These are phyloP conservation scores for Globisporangium yorkense DNA, from an alignment of 352 stramenopile genomes.

Conservation along the genomic window DNA sequence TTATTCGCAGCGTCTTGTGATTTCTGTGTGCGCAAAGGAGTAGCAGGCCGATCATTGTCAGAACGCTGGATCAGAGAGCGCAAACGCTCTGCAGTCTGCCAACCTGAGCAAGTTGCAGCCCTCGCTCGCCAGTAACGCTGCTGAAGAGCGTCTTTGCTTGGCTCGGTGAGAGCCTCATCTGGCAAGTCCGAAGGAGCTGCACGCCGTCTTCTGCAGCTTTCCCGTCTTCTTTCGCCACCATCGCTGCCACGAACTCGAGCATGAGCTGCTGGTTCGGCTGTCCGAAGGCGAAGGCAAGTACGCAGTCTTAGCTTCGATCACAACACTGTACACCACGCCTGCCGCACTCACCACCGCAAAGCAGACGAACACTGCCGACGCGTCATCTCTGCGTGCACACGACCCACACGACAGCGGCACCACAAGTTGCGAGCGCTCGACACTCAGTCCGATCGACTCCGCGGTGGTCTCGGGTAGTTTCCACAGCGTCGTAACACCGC, in stretches of 20 bases:
- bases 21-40: constrained; percentile 19
- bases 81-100: background rate
- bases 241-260: constrained; percentile 36
- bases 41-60: too few relatives aligned
- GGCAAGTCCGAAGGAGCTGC: constrained; percentile 40
- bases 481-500: constrained; percentile 33
- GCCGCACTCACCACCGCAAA: constrained; percentile 24
- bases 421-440: constrained; percentile 31
- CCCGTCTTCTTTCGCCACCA: constrained; percentile 14
- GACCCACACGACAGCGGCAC: constrained; percentile 46
- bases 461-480: constrained; percentile 36
- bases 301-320: background rate
- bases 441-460: constrained; percentile 39
- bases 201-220: constrained; percentile 2
- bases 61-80: too few relatives aligned
- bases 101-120: constrained; percentile 4
- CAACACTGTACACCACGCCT: background rate
- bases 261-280: constrained; percentile 39
- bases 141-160: constrained; percentile 38
- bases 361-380: constrained; percentile 27
- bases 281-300: background rate
- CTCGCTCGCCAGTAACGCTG: constrained; percentile 1
- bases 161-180: constrained; percentile 35
- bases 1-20: constrained; percentile 20
- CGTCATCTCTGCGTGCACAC: constrained; percentile 20